Evolutionary conservation across 2,329 filamentous ascomycete species (phyloP).

Genomic region (Neofusicoccum sp.): DNA sequence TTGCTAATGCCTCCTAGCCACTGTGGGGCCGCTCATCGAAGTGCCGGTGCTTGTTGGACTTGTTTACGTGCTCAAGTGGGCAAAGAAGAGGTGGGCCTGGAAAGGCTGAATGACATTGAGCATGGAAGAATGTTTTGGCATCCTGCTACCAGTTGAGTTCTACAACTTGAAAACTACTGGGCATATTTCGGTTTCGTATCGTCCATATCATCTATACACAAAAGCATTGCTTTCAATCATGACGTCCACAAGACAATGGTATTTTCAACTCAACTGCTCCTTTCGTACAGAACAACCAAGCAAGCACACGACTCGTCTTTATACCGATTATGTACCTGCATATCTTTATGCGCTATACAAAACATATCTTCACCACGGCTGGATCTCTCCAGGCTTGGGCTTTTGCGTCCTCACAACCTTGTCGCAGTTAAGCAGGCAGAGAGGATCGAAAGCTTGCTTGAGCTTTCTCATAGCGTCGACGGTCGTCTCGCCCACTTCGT

Average conservation of each 20-base stretch:
- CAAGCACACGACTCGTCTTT: no score
- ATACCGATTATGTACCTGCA: no score
- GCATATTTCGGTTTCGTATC: no score
- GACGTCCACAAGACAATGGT: no score
- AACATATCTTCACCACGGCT: constrained; percentile 37
- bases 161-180: no score
- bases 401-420: constrained; percentile 59
- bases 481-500: constrained; percentile 73
- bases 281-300: no score
- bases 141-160: no score
- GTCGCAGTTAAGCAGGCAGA: constrained; percentile 67
- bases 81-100: constrained; percentile 61
- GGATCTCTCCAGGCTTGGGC: constrained; percentile 49
- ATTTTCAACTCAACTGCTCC: no score
- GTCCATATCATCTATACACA: no score
- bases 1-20: constrained; percentile 37
- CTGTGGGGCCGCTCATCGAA: constrained; percentile 83
- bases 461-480: constrained; percentile 85
- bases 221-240: no score
- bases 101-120: constrained; percentile 27
- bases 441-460: constrained; percentile 78
- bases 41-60: constrained; percentile 78
- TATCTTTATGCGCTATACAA: background rate
- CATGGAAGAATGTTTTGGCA: background rate
- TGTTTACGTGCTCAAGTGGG: constrained; percentile 71